Base-by-base conservation (phyloP, 2,329 filamentous ascomycete genomes). In the Alternaria alternata region DNA sequence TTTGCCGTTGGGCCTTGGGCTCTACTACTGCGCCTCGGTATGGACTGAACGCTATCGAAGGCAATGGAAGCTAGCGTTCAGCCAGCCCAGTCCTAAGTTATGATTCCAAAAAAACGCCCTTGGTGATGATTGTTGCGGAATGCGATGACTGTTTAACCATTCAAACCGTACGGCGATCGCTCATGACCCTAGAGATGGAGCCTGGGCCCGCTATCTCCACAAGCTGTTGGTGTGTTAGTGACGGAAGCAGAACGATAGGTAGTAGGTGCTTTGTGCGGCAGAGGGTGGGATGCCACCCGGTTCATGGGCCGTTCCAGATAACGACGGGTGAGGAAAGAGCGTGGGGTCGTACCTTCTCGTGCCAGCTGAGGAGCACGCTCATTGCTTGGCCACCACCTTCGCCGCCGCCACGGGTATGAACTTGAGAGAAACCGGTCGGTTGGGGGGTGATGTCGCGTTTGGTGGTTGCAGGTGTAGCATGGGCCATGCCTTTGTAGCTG, bases 281-380 rank as follows among this genome's bases (percentile, higher is more conserved):
- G 49, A 39, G 44, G 30, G 46, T 30, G 28, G 28, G n/a, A 42
- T 38, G 51, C 30, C 22, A 42, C 52, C 4, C 12, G 32, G 32
- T 14, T 14, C 16, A 16, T 32, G 34, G 22, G 7, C 22, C 12
- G 34, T 51, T 38, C 16, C 22, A 51, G 14, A 56, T 32, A 41
- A 54, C 36, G 52, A 61, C 24, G 30, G 47, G 46, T 22, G 16
- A 5, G 36, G 39, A 51, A 51, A 28, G 22, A 7, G 48, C 52
- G 52, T 57, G 54, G 47, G 47, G 51, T 57, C 62, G 51, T 76
- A 84, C 82, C 82, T 97, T 99, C 84, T 99, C 95, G 78, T 99
- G 95, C 95, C 95, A 99, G 81, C 93, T 97, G 68, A 99, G 83
- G 76, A 99, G 80, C 52, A 99, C 95, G 76, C 95, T 98, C 95